Base-by-base conservation (phyloP, 1,284 basidiomycete genomes). In the Pseudomicrostroma phylloplanum region DNA sequence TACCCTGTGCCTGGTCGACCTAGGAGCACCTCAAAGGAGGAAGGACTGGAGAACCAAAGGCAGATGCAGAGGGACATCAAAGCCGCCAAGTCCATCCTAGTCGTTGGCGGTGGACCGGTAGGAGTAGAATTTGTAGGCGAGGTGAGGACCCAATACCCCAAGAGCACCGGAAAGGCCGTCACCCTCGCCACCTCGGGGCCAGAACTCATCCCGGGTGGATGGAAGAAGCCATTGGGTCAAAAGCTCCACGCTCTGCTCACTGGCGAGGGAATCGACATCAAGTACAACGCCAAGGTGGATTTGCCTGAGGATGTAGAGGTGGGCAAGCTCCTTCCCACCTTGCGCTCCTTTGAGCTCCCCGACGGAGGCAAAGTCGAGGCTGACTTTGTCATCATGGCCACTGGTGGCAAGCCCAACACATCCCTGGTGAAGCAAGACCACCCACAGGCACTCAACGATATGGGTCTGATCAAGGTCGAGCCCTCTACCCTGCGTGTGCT, bases 41-140 rank as follows among this genome's bases (percentile, higher is more conserved):
- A 69, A 42, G 57, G 65, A 13, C 36, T 65, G 17, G 59, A 57
- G 4, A 51, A 58, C 11, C 66, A 70, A 25, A 39, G 53, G 39
- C 55, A 55, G 30, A 51, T 65, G 41, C 70, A 72, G 55, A 59
- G 39, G 15, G 55, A 72, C 4, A 55, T 71, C 40, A 53, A 48
- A 15, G 54, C 19, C 2, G 68, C 72, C 9, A 58, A 66, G 56
- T 48, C 63, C 30, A 60, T 74, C 42, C 43, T 74, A 15, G 60
- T 72, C 6, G 59, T 74, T 6, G 72, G 72, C 12, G 72, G 70
- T 54, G 83, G 83, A 6, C 72, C 82, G 0, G 81, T 81, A 21
- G 83, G 83, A 2, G 69, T 83, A 36, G 83, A 84, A 65, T 72
- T 80, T 49, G 80, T 80, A 0, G 83, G 83, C n/a, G 68, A 73